A percentile compares a stretch with the other conserved stretches of the same genome.
Evolutionary conservation across 768 basidiomycete genomes (phyloP).

Genomic region (Leucogyrophana mollusca): DNA sequence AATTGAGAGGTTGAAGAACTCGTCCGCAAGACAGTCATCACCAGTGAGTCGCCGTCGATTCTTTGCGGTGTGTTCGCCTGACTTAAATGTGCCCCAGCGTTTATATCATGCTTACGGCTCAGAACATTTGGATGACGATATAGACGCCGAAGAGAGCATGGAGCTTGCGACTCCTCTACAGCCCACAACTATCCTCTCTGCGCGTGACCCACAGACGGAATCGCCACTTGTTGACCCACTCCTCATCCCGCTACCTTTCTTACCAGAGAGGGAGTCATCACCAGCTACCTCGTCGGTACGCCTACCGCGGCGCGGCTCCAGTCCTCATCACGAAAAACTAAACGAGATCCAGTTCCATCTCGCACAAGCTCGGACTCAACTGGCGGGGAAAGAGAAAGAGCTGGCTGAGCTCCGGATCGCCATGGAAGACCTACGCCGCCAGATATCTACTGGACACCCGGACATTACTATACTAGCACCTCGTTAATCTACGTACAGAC

Average conservation of each 20-base stretch:
- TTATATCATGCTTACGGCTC: constrained; percentile 6
- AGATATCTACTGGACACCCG: constrained; percentile 1
- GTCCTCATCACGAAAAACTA: constrained; percentile 17
- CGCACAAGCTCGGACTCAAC: constrained; percentile 16
- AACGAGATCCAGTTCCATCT: constrained; percentile 18
- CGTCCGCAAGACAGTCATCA: constrained; percentile 1
- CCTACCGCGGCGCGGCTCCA: neutral
- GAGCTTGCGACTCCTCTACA: constrained; percentile 51
- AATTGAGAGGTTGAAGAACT: constrained; percentile 19
- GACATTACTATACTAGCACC: no score
- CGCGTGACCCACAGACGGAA: neutral
- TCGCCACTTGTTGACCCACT: constrained; percentile 3
- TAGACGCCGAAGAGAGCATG: constrained; percentile 46
- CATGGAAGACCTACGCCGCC: constrained; percentile 17
- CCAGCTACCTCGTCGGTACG: constrained; percentile 5
- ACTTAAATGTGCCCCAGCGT: constrained; percentile 7
- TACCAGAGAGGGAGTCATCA: constrained; percentile 18
- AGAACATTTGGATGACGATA: constrained; percentile 28
- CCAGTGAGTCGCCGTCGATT: constrained; percentile 3
- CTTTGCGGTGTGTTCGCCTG: neutral
- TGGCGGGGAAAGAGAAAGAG: constrained; percentile 21
- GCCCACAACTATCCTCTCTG: constrained; percentile 28
- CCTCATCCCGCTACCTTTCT: constrained; percentile 16
- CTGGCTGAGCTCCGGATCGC: constrained; percentile 20
- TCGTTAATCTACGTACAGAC: no score